A percentile compares a stretch with the other conserved stretches of the same genome.
Conservation (phyloP, 2,329 filamentous ascomycete genomes). For the Cytospora paraplurivora region DNA sequence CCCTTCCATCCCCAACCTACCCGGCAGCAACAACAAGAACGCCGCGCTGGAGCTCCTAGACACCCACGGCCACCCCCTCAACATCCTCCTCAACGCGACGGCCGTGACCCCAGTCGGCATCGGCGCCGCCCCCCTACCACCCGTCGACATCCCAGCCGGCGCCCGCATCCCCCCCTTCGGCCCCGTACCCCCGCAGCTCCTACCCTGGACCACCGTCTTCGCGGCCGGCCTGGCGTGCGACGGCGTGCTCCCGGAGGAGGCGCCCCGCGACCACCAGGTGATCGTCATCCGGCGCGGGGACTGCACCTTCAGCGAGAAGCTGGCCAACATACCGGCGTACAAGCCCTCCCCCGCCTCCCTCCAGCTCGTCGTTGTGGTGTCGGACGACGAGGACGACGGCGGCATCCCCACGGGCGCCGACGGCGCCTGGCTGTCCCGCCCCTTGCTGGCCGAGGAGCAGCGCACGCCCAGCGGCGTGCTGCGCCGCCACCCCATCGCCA, state of each 20-base stretch:
- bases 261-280: constrained; percentile 66
- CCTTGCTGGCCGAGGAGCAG: constrained; percentile 76
- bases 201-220: constrained; percentile 72
- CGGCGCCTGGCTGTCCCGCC: constrained; percentile 48
- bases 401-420: constrained; percentile 35
- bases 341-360: constrained; percentile 62
- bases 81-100: constrained; percentile 41
- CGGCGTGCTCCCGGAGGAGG: constrained; percentile 53
- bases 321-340: constrained; percentile 81
- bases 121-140: constrained; percentile 54
- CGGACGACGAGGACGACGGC: constrained; percentile 53
- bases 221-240: constrained; percentile 71
- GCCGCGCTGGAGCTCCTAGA: constrained; percentile 7
- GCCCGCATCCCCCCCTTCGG: constrained; percentile 37
- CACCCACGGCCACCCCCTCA: constrained; percentile 32
- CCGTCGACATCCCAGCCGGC: constrained; percentile 44
- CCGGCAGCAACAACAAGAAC: constrained; percentile 14
- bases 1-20: constrained; percentile 25
- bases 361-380: constrained; percentile 81
- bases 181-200: constrained; percentile 44
- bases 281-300: constrained; percentile 80
- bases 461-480: constrained; percentile 68
- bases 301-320: constrained; percentile 82
- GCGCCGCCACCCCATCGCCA: constrained; percentile 71
- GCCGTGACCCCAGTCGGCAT: constrained; percentile 40